Percentiles rank a stretch among this genome's conserved stretches.
These are phyloP conservation scores for Aspergillus sp. DNA, from an alignment of 2,329 filamentous ascomycete species.

Conservation along the genomic window DNA sequence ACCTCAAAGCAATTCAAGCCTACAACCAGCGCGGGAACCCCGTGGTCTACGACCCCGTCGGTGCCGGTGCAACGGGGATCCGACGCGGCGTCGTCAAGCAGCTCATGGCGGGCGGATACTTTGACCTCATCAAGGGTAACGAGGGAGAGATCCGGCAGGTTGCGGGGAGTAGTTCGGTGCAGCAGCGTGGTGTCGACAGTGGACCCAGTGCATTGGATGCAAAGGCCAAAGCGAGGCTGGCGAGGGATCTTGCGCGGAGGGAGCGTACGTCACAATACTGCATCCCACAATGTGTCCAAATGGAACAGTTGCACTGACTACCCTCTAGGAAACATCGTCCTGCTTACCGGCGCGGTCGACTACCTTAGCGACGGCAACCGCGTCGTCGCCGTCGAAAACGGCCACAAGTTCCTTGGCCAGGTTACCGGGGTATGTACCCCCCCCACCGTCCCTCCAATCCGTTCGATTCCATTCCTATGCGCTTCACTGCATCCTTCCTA, in stretches of 20 bases:
- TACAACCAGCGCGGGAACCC: slow-evolving; percentile 80
- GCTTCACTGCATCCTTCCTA: neutral
- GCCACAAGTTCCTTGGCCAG: slow-evolving; percentile 63
- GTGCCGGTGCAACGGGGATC: slow-evolving; percentile 79
- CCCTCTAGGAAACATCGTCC: slow-evolving; percentile 62
- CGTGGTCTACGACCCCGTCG: slow-evolving; percentile 86
- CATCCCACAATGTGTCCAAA: too few species aligned
- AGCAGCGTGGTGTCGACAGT: slow-evolving; percentile 86
- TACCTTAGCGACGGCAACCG: slow-evolving; percentile 74
- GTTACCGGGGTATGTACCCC: slow-evolving; percentile 47
- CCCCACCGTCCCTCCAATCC: neutral
- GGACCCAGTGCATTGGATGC: slow-evolving; percentile 59
- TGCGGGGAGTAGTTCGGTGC: slow-evolving; percentile 59
- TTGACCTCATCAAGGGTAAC: slow-evolving; percentile 92
- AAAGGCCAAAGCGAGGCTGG: slow-evolving; percentile 65
- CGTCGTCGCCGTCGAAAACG: slow-evolving; percentile 74
- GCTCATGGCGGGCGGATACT: slow-evolving; percentile 74
- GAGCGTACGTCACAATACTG: slow-evolving; percentile 53
- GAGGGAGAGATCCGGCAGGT: slow-evolving; percentile 83
- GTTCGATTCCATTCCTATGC: too few species aligned
- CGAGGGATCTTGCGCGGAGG: slow-evolving; percentile 67
- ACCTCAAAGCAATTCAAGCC: slow-evolving; percentile 72
- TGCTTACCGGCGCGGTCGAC: slow-evolving; percentile 82
- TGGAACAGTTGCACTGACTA: neutral
- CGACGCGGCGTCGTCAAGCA: slow-evolving; percentile 72